phyloP scores from a whole-genome alignment of 176 grass and related monocot genomes.

The Aegilops longissima region DNA sequence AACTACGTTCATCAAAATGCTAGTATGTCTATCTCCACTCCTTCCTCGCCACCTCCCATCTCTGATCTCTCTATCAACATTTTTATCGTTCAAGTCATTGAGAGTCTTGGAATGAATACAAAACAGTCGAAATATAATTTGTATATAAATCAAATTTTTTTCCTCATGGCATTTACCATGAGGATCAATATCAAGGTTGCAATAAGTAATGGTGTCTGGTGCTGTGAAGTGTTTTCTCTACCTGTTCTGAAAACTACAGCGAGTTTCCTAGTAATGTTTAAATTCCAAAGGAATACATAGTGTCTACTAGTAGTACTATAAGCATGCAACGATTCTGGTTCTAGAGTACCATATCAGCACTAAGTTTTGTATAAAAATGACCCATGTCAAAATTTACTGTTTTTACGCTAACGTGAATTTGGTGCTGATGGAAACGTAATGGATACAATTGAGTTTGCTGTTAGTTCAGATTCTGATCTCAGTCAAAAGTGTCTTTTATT shows the following conservation, averaged over 20 bases:
- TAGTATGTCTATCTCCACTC: conserved; percentile 37
- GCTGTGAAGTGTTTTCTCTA: not conserved
- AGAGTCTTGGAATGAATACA: not conserved
- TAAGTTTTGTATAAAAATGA: not conserved
- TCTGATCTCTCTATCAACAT: not conserved
- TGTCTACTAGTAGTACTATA: not conserved
- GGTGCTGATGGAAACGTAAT: not conserved
- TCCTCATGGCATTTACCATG: not conserved
- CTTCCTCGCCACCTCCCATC: not conserved
- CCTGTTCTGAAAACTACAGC: not conserved
- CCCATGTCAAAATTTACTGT: not conserved
- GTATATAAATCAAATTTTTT: not conserved
- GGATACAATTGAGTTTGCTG: not conserved
- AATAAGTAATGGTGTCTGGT: not conserved
- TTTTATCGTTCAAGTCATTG: not conserved
- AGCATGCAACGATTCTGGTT: not conserved
- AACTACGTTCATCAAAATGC: conserved; percentile 83
- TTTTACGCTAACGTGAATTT: not conserved
- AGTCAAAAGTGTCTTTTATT: not conserved
- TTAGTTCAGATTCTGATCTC: not conserved
- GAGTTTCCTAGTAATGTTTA: not conserved
- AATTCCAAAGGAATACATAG: not conserved
- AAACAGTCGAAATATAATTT: not conserved
- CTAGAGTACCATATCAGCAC: not conserved
- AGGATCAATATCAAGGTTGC: not conserved